Percentiles rank a stretch among this genome's conserved stretches.
phyloP scores from a whole-genome alignment of 1,139 yeast genomes.

The Candida gigantensis region DNA sequence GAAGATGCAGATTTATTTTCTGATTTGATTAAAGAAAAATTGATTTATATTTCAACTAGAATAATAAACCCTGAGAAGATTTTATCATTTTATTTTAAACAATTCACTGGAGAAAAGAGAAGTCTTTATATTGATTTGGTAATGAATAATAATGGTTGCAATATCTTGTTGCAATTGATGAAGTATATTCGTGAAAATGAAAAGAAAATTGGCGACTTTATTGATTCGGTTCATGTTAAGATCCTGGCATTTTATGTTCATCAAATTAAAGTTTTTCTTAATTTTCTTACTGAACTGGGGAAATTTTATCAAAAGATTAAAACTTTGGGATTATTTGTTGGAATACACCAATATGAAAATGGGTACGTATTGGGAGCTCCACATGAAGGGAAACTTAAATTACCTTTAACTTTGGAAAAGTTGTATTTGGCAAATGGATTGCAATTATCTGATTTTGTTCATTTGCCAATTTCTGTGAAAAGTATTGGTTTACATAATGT shows the following conservation, averaged over 20 bases:
- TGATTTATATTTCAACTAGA: slow-evolving; percentile 15
- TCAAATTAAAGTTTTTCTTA: slow-evolving; percentile 12
- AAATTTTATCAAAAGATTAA: slow-evolving; percentile 13
- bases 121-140: slow-evolving; percentile 16
- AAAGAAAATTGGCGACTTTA: slow-evolving; percentile 1
- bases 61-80: slow-evolving; percentile 15
- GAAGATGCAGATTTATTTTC: slow-evolving; percentile 2
- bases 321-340: slow-evolving; percentile 15
- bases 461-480: slow-evolving; percentile 13
- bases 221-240: slow-evolving; percentile 10
- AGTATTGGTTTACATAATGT: slow-evolving; percentile 14
- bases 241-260: slow-evolving; percentile 15
- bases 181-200: slow-evolving; percentile 11
- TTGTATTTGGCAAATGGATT: slow-evolving; percentile 13
- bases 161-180: slow-evolving; percentile 15
- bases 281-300: slow-evolving; percentile 8
- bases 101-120: neutral
- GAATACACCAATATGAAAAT: slow-evolving; percentile 14
- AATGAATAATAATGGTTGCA: slow-evolving; percentile 16
- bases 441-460: slow-evolving; percentile 12
- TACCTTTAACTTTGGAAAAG: slow-evolving; percentile 14
- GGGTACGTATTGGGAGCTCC: slow-evolving; percentile 11
- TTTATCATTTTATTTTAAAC: slow-evolving; percentile 8
- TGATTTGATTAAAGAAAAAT: slow-evolving; percentile 9
- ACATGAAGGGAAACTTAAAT: slow-evolving; percentile 8